These are phyloP conservation scores for Botrytis cinerea DNA, from an alignment of 2,329 filamentous ascomycete species.

Conservation along the genomic window DNA sequence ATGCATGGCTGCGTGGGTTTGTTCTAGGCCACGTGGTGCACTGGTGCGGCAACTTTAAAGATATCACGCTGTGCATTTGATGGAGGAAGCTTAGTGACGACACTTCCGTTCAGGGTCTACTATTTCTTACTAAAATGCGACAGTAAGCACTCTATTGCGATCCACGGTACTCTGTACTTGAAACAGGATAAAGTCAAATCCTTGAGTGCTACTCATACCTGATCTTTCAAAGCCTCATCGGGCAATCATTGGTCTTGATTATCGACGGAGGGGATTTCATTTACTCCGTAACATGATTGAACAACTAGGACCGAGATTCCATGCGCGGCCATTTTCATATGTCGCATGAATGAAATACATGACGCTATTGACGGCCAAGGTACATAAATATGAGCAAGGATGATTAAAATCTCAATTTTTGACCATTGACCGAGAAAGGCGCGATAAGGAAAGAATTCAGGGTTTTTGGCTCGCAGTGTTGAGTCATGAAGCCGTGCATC, in stretches of 20 bases:
- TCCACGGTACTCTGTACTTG: neutral
- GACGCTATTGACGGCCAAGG: slow-evolving; percentile 11
- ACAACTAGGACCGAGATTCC: neutral
- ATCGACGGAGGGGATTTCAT: neutral
- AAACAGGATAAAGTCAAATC: neutral
- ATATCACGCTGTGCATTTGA: slow-evolving; percentile 18
- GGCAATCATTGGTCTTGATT: neutral
- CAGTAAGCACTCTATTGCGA: slow-evolving; percentile 18
- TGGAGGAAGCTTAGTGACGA: neutral
- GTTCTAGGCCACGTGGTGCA: slow-evolving; percentile 9
- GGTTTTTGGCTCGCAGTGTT: neutral
- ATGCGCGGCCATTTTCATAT: neutral
- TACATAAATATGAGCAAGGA: slow-evolving; percentile 16
- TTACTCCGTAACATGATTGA: neutral
- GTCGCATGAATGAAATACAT: neutral
- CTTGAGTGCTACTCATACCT: neutral
- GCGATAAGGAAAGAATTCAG: neutral
- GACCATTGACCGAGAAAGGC: slow-evolving; percentile 12
- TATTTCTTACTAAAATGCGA: slow-evolving; percentile 12
- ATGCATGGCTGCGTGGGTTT: slow-evolving; percentile 13
- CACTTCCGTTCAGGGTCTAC: neutral
- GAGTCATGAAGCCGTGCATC: neutral
- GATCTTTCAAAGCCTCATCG: neutral
- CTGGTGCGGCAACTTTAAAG: neutral
- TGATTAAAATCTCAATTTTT: neutral